Conservation (phyloP, 352 stramenopile genomes). For the Phytophthora lateralis region DNA sequence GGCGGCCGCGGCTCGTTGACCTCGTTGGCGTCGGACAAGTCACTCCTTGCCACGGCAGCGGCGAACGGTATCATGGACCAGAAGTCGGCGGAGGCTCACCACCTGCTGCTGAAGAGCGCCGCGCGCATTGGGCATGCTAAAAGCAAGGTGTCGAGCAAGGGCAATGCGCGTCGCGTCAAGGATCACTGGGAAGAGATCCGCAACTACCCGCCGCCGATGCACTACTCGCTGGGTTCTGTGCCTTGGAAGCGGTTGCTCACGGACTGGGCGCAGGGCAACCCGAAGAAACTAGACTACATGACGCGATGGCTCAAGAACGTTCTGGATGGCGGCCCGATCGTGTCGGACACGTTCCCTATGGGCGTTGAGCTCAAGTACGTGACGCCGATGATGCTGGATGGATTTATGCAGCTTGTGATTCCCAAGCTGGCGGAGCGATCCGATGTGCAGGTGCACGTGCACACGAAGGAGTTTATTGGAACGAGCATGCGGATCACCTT, state of each 20-base stretch:
- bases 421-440: constrained; percentile 83
- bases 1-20: constrained; percentile 35
- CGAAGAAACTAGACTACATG: constrained; percentile 93
- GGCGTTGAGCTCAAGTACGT: constrained; percentile 90
- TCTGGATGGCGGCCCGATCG: constrained; percentile 80
- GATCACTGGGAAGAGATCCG: constrained; percentile 91
- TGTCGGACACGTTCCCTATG: constrained; percentile 89
- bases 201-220: constrained; percentile 82
- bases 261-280: constrained; percentile 88
- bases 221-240: constrained; percentile 83
- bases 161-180: constrained; percentile 82
- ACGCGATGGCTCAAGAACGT: constrained; percentile 90
- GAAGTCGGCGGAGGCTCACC: constrained; percentile 63
- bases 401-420: constrained; percentile 91
- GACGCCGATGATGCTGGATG: constrained; percentile 90
- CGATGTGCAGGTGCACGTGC: constrained; percentile 87
- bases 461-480: constrained; percentile 91
- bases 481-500: constrained; percentile 91
- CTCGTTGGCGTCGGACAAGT: constrained; percentile 49
- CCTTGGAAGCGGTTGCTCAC: constrained; percentile 87
- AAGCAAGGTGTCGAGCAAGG: constrained; percentile 73
- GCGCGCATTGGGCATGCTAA: constrained; percentile 66
- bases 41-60: constrained; percentile 36
- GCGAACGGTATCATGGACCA: constrained; percentile 52
- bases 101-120: constrained; percentile 77